Percentiles rank a stretch among this genome's conserved stretches.
Conservation (phyloP, 192 early-diverging fungal species). For the Oehlia diaphana region DNA sequence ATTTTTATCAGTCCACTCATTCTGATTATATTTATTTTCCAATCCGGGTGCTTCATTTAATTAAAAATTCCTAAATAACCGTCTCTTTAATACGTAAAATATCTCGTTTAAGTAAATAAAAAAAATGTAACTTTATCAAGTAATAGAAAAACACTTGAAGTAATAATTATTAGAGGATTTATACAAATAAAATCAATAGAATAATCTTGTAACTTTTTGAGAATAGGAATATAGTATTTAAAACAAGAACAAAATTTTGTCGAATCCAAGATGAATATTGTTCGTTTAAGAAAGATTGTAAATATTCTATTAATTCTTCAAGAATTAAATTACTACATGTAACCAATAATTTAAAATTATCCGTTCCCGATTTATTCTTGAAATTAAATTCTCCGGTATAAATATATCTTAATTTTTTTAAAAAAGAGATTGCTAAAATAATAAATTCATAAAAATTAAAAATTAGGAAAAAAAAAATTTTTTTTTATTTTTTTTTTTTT, state of each 20-base stretch:
- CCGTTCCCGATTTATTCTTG: too few relatives aligned
- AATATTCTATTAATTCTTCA: not conserved
- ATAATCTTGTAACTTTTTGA: constrained; percentile 4
- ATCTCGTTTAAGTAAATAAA: not conserved
- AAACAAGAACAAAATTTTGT: not conserved
- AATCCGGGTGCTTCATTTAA: not conserved
- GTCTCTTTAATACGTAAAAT: not conserved
- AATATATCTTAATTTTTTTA: too few relatives aligned
- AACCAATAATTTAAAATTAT: too few relatives aligned
- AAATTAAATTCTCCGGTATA: too few relatives aligned
- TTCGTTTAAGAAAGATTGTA: not conserved
- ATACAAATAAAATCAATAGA: not conserved
- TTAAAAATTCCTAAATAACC: not conserved
- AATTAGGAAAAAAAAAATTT: too few relatives aligned
- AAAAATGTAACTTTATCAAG: constrained; percentile 9
- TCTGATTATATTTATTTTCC: not conserved
- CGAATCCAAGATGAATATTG: not conserved
- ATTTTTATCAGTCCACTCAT: not conserved
- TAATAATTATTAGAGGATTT: not conserved
- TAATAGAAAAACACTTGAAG: not conserved
- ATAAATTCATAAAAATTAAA: too few relatives aligned
- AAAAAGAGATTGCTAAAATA: too few relatives aligned
- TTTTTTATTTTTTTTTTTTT: too few relatives aligned
- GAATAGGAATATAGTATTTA: not conserved
- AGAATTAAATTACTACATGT: too few relatives aligned